A percentile compares a stretch with the other conserved stretches of the same genome.
Conservation (phyloP, 1,284 basidiomycete genomes). For the Wolfiporia cocos region DNA sequence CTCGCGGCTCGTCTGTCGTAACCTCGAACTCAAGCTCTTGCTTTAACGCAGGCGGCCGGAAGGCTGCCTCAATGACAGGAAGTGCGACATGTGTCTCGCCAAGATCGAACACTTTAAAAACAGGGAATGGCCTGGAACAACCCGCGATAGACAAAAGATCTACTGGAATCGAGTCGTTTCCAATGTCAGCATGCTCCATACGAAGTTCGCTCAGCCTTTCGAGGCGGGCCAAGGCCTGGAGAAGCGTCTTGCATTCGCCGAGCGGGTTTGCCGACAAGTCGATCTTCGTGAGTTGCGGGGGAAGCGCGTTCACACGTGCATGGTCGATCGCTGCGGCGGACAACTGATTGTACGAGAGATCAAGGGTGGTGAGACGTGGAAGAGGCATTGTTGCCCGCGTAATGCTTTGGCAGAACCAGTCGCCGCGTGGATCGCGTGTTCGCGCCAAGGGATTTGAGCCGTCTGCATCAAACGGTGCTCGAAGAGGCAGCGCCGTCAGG, state of each 20-base stretch:
- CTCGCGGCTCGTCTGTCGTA: constrained; percentile 44
- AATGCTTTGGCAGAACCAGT: constrained; percentile 59
- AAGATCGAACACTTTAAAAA: constrained; percentile 52
- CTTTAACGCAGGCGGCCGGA: constrained; percentile 28
- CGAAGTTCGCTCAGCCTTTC: constrained; percentile 51
- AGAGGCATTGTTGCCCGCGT: constrained; percentile 54
- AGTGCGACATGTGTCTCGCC: constrained; percentile 53
- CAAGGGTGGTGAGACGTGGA: constrained; percentile 52
- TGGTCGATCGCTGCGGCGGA: constrained; percentile 46
- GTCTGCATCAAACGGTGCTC: constrained; percentile 40
- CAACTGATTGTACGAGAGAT: constrained; percentile 62
- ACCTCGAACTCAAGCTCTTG: constrained; percentile 49
- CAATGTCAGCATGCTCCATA: constrained; percentile 50
- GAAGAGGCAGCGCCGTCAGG: constrained; percentile 54
- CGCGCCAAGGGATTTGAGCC: constrained; percentile 17
- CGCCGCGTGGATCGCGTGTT: constrained; percentile 26
- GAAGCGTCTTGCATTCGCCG: constrained; percentile 27
- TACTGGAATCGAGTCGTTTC: constrained; percentile 49
- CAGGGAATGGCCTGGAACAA: constrained; percentile 35
- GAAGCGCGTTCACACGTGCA: constrained; percentile 29
- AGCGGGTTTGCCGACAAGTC: constrained; percentile 37
- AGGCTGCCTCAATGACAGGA: constrained; percentile 37
- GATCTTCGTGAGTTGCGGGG: constrained; percentile 25
- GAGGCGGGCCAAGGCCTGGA: constrained; percentile 43
- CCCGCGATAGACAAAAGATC: constrained; percentile 29